Conservation (phyloP, 352 stramenopile genomes). For the Globisporangium solare region DNA sequence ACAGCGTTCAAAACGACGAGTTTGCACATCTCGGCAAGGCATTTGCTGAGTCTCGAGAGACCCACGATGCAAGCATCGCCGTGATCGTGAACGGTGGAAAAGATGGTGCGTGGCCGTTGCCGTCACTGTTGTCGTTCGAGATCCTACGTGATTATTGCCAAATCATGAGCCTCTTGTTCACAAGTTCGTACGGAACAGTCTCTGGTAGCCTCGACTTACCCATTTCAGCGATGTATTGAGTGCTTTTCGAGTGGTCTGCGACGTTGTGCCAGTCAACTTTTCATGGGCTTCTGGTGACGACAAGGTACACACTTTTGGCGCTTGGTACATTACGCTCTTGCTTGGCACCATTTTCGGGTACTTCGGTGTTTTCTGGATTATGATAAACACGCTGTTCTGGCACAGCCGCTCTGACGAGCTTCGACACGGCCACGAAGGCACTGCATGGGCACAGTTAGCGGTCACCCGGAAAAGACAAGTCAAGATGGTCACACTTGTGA, state of each 20-base stretch:
- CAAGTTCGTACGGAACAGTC: constrained; percentile 25
- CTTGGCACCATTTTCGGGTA: constrained; percentile 23
- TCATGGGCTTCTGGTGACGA: constrained; percentile 12
- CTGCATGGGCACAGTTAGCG: constrained; percentile 27
- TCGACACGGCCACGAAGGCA: constrained; percentile 36
- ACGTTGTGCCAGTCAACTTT: constrained; percentile 25
- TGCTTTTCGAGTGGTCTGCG: constrained; percentile 19
- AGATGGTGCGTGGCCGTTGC: constrained; percentile 14
- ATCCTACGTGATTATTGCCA: constrained; percentile 42
- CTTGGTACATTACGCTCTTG: constrained; percentile 21
- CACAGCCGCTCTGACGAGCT: constrained; percentile 38
- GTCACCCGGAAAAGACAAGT: constrained; percentile 26
- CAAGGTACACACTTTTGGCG: constrained; percentile 12
- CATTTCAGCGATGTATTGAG: constrained; percentile 13
- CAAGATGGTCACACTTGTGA: constrained; percentile 31
- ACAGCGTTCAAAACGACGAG: constrained; percentile 15
- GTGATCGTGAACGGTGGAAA: constrained; percentile 16
- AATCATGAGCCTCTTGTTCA: constrained; percentile 37
- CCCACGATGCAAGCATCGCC: constrained; percentile 23
- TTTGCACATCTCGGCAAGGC: constrained; percentile 19
- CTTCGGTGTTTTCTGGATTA: constrained; percentile 33
- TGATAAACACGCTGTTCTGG: constrained; percentile 20
- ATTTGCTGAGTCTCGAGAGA: constrained; percentile 23
- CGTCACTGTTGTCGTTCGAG: constrained; percentile 33
- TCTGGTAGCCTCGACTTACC: constrained; percentile 18